phyloP scores from a whole-genome alignment of 2,329 filamentous ascomycete genomes.

The Cladosporium sp. region DNA sequence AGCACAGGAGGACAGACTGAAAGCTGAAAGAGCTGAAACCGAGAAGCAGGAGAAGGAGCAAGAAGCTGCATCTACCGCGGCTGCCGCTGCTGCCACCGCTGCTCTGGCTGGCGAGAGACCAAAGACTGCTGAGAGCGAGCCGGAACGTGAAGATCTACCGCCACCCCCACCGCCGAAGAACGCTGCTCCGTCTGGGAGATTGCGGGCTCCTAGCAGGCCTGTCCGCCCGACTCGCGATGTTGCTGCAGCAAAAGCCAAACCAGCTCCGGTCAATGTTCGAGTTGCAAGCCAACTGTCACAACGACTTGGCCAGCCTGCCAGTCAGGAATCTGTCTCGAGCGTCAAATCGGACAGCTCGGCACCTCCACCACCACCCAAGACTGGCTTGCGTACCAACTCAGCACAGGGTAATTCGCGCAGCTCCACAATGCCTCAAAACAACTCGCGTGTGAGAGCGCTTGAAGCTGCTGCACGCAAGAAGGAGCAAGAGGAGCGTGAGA shows the following conservation, averaged over 20 bases:
- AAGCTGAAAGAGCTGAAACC: slow-evolving; percentile 22
- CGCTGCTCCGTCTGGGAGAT: slow-evolving; percentile 36
- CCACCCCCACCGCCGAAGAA: slow-evolving; percentile 57
- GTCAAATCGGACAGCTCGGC: slow-evolving; percentile 26
- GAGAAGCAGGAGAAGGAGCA: slow-evolving; percentile 24
- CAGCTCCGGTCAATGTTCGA: slow-evolving; percentile 67
- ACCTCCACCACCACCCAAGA: slow-evolving; percentile 48
- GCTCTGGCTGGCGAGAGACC: no score
- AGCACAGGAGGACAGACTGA: slow-evolving; percentile 48
- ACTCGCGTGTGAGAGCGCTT: slow-evolving; percentile 48
- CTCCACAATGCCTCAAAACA: slow-evolving; percentile 48
- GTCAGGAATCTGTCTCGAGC: slow-evolving; percentile 21
- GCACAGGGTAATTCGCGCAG: slow-evolving; percentile 46
- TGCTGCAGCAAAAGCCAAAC: slow-evolving; percentile 54
- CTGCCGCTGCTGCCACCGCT: slow-evolving; percentile 24
- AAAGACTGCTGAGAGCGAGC: slow-evolving; percentile 25
- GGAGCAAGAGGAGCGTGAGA: slow-evolving; percentile 77
- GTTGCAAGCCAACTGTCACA: slow-evolving; percentile 51
- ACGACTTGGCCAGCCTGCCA: slow-evolving; percentile 28
- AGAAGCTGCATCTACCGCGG: slow-evolving; percentile 30
- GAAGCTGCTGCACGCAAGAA: slow-evolving; percentile 76
- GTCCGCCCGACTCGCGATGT: slow-evolving; percentile 44
- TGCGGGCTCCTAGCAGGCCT: slow-evolving; percentile 32
- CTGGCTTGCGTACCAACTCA: slow-evolving; percentile 65
- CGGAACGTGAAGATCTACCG: slow-evolving; percentile 52